Percentiles rank a stretch among this genome's conserved stretches.
Conservation (phyloP, 306 rosid genomes). For the Castanea crenata region DNA sequence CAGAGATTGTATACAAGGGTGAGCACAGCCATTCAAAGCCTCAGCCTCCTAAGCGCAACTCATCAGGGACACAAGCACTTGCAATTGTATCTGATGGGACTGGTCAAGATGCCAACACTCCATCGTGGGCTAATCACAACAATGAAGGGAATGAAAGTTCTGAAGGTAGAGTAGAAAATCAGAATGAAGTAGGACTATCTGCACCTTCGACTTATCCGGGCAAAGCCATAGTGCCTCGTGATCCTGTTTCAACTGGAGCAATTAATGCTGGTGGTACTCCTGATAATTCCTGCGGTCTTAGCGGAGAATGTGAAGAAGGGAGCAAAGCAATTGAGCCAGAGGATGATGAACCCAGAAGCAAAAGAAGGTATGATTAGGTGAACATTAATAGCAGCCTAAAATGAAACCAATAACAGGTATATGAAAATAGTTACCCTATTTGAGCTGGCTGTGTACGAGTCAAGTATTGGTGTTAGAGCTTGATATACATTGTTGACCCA, state of each 20-base stretch:
- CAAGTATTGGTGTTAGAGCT: no score
- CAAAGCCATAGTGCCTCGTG: conserved; percentile 33
- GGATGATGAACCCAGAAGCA: conserved; percentile 56
- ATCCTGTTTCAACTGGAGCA: conserved; percentile 32
- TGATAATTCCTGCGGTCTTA: conserved; percentile 59
- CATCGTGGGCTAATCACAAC: conserved; percentile 32
- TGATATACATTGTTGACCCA: neutral
- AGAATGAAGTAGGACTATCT: conserved; percentile 35
- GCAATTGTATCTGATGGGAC: conserved; percentile 49
- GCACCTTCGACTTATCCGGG: conserved; percentile 34
- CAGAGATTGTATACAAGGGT: conserved; percentile 94
- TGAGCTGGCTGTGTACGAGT: neutral
- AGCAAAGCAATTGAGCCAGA: conserved; percentile 54
- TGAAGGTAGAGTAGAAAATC: conserved; percentile 52
- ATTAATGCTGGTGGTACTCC: conserved; percentile 34
- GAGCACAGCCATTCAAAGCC: conserved; percentile 92
- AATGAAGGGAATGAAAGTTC: conserved; percentile 51
- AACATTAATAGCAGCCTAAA: neutral
- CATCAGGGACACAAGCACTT: conserved; percentile 54
- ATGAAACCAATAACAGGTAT: neutral
- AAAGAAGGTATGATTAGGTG: conserved; percentile 55
- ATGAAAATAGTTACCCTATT: neutral
- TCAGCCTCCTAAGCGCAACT: conserved; percentile 61
- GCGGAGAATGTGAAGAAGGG: conserved; percentile 72
- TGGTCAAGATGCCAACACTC: conserved; percentile 41